phyloP scores from a whole-genome alignment of 2,329 filamentous ascomycete genomes.

The Chaetomium sp. region DNA sequence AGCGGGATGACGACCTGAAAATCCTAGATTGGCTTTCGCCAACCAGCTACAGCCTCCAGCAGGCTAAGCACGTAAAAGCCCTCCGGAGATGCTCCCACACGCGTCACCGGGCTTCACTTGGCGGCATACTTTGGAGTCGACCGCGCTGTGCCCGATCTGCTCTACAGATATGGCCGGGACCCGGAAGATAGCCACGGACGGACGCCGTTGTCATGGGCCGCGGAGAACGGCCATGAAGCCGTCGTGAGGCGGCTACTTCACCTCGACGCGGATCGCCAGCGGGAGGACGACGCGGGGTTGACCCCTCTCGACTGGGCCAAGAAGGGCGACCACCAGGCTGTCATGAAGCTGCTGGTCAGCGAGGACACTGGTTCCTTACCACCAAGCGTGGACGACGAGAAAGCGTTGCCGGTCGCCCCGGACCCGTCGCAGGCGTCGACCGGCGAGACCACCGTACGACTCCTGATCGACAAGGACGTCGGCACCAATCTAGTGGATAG shows the following conservation, averaged over 20 bases:
- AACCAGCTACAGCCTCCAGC: background rate
- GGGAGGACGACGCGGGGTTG: background rate
- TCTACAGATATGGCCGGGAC: background rate
- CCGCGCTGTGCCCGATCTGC: background rate
- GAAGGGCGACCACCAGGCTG: background rate
- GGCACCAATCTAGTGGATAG: background rate
- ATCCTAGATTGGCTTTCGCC: background rate
- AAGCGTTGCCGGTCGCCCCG: too few species aligned
- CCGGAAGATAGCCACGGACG: background rate
- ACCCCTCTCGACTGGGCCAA: background rate
- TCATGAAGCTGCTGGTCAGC: background rate
- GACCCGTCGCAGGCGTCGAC: too few species aligned
- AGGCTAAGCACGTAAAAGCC: background rate
- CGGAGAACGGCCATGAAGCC: background rate
- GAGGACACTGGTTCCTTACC: background rate
- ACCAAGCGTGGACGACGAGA: too few species aligned
- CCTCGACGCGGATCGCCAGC: background rate
- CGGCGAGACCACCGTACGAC: background rate
- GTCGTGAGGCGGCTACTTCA: background rate
- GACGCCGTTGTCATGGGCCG: background rate
- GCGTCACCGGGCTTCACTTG: background rate
- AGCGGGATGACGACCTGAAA: background rate
- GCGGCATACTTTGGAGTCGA: background rate
- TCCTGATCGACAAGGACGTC: background rate
- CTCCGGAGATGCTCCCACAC: too few species aligned